These are phyloP conservation scores for Croton laevigatus DNA, from an alignment of 441 rosid genomes.

Conservation along the genomic window DNA sequence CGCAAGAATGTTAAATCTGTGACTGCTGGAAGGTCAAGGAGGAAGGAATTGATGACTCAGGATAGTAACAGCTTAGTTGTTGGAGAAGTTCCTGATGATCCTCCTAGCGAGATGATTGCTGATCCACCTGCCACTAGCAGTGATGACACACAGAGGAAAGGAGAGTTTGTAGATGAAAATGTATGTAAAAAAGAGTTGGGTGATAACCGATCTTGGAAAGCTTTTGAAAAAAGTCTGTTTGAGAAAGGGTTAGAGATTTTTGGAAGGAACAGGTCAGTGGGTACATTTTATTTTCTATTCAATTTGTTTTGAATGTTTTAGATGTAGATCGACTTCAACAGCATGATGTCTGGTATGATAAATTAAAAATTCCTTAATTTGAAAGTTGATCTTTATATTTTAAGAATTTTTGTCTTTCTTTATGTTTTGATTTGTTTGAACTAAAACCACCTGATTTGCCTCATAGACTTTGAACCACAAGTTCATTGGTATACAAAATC, in stretches of 20 bases:
- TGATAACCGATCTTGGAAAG: slow-evolving; percentile 70
- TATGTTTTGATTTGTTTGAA: not conserved
- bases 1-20: slow-evolving; percentile 62
- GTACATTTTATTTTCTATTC: slow-evolving; percentile 6
- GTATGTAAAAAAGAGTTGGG: slow-evolving; percentile 42
- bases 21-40: slow-evolving; percentile 50
- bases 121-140: slow-evolving; percentile 44
- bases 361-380: not conserved
- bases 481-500: not conserved
- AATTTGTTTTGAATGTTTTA: not conserved
- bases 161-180: slow-evolving; percentile 66
- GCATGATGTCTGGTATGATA: not conserved
- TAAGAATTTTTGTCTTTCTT: not conserved
- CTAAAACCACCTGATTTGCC: not conserved
- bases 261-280: slow-evolving; percentile 84
- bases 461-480: not conserved
- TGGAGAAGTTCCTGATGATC: slow-evolving; percentile 38
- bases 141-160: slow-evolving; percentile 53
- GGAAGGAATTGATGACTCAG: slow-evolving; percentile 44
- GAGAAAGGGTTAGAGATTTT: slow-evolving; percentile 93
- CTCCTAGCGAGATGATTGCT: slow-evolving; percentile 38
- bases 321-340: not conserved
- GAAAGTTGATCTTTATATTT: not conserved
- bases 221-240: slow-evolving; percentile 82
- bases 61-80: slow-evolving; percentile 35